phyloP scores from a whole-genome alignment of 257 asterid genomes.

The Solanum medicagineum region DNA sequence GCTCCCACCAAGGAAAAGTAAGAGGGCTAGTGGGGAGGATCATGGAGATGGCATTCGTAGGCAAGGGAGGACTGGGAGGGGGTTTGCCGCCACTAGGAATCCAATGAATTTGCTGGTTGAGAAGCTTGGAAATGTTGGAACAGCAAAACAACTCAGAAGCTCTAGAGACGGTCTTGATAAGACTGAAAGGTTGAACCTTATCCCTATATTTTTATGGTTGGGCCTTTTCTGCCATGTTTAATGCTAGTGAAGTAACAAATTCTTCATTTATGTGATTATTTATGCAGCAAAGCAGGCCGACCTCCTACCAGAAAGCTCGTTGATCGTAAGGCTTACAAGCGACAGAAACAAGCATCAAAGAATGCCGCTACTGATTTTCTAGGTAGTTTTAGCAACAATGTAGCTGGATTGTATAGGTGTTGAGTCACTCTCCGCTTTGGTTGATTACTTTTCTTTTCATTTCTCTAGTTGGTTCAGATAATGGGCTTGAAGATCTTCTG shows the following conservation, averaged over 20 bases:
- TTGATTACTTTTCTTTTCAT: slow-evolving; percentile 3
- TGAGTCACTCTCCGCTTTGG: not conserved
- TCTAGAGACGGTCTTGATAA: slow-evolving; percentile 68
- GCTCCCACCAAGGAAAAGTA: slow-evolving; percentile 75
- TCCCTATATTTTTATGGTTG: not conserved
- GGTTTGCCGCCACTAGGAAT: slow-evolving; percentile 51
- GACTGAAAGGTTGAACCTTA: slow-evolving; percentile 47
- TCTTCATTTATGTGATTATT: slow-evolving; percentile 9
- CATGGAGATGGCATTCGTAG: slow-evolving; percentile 68
- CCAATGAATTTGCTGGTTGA: slow-evolving; percentile 49
- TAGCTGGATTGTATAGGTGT: not conserved
- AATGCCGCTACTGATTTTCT: slow-evolving; percentile 57
- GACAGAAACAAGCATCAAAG: slow-evolving; percentile 59
- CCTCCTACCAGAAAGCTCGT: slow-evolving; percentile 79
- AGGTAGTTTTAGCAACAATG: slow-evolving; percentile 25
- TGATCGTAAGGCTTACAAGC: slow-evolving; percentile 75
- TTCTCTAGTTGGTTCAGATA: slow-evolving; percentile 57
- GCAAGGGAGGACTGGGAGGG: slow-evolving; percentile 87
- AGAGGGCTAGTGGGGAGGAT: slow-evolving; percentile 40
- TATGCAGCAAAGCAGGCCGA: slow-evolving; percentile 70
- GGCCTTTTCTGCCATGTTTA: not conserved
- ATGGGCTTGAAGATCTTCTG: slow-evolving; percentile 84
- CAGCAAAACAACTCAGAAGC: slow-evolving; percentile 83
- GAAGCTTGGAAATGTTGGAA: slow-evolving; percentile 63
- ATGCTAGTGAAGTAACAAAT: not conserved